phyloP scores from a whole-genome alignment of 2,329 filamentous ascomycete genomes.

The Diaporthe sp. region DNA sequence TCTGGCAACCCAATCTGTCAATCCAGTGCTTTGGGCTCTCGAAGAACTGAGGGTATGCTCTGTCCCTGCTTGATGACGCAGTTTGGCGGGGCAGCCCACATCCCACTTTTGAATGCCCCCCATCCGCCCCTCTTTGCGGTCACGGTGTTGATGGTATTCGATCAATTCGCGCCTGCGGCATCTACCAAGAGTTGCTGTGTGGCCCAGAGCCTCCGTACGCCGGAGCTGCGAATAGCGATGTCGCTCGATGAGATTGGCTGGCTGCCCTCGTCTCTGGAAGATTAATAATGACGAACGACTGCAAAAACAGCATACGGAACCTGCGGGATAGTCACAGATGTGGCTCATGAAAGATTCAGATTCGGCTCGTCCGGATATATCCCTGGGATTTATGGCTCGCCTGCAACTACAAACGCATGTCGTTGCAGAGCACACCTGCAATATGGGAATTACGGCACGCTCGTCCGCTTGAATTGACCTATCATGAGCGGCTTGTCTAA shows the following conservation, averaged over 20 bases:
- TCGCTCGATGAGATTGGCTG: slow-evolving; percentile 20
- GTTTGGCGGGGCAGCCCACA: slow-evolving; percentile 33
- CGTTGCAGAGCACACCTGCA: background rate
- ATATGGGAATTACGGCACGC: slow-evolving; percentile 17
- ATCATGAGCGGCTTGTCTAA: background rate
- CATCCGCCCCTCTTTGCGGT: slow-evolving; percentile 30
- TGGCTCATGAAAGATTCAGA: slow-evolving; percentile 9
- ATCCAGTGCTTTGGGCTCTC: background rate
- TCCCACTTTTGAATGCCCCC: slow-evolving; percentile 17
- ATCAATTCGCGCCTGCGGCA: slow-evolving; percentile 9
- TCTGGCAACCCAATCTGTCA: background rate
- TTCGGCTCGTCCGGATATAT: slow-evolving; percentile 16
- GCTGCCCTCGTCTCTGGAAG: background rate
- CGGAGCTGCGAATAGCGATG: slow-evolving; percentile 32
- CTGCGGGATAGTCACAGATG: slow-evolving; percentile 5
- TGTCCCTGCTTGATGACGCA: slow-evolving; percentile 28
- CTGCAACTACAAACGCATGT: background rate
- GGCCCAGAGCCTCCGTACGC: slow-evolving; percentile 19
- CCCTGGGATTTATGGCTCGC: background rate
- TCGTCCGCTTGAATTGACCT: slow-evolving; percentile 5
- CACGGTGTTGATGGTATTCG: slow-evolving; percentile 25
- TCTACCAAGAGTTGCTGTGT: slow-evolving; percentile 5
- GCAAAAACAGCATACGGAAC: background rate
- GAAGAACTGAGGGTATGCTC: background rate
- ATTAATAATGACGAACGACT: slow-evolving; percentile 28